These are phyloP conservation scores for Fragilaria crotonensis DNA, from an alignment of 108 stramenopile genomes.

Conservation along the genomic window DNA sequence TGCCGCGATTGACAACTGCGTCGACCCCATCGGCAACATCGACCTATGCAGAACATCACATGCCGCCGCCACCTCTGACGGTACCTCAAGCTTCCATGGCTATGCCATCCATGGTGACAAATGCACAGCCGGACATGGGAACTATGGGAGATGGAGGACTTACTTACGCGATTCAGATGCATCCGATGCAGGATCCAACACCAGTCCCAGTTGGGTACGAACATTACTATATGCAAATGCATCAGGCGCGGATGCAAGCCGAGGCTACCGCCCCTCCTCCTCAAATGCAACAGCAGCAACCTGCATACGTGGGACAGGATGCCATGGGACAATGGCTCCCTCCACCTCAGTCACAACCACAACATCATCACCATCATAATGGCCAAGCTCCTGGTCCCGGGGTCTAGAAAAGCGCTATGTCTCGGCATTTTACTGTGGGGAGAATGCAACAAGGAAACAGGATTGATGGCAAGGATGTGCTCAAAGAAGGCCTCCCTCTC, in stretches of 20 bases:
- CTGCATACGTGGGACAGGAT: background rate
- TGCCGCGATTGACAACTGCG: constrained; percentile 40
- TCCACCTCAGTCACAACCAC: constrained; percentile 1
- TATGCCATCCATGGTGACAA: background rate
- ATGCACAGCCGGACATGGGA: background rate
- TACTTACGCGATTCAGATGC: background rate
- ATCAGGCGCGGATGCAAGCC: background rate
- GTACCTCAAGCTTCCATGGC: background rate
- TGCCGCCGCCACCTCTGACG: constrained; percentile 2
- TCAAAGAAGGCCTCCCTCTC: no score
- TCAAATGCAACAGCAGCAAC: background rate
- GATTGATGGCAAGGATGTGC: no score
- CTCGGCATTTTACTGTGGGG: no score
- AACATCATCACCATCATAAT: constrained; percentile 9
- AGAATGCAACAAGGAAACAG: no score
- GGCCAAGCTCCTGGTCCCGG: constrained; percentile 3
- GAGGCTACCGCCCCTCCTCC: background rate
- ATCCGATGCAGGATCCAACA: background rate
- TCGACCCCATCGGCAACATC: background rate
- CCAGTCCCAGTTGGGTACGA: background rate
- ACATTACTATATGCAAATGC: constrained; percentile 3
- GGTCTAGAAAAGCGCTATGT: no score
- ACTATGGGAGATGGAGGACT: background rate
- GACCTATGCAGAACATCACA: background rate
- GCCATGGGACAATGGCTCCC: background rate